Percentiles rank a stretch among this genome's conserved stretches.
phyloP scores from a whole-genome alignment of 1,284 basidiomycete genomes.

The Puccinia horiana region DNA sequence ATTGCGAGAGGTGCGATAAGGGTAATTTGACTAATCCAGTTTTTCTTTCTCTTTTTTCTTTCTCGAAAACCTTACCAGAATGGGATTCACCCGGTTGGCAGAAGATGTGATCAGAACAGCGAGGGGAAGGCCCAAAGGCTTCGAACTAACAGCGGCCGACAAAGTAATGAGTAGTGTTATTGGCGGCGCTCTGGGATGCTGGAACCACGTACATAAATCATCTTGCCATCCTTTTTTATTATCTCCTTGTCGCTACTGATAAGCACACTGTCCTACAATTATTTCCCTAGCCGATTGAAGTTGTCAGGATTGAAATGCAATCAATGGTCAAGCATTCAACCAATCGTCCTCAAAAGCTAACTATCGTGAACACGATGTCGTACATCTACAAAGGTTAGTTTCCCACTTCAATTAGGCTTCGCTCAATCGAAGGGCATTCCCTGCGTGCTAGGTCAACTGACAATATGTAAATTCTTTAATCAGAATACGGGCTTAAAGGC shows the following conservation, averaged over 20 bases:
- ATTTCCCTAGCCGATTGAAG: constrained; percentile 43
- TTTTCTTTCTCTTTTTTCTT: neutral
- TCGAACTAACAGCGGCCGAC: constrained; percentile 23
- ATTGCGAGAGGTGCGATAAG: neutral
- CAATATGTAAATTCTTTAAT: neutral
- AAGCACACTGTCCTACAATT: neutral
- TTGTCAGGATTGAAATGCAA: constrained; percentile 49
- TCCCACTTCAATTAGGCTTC: neutral
- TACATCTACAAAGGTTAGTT: constrained; percentile 42
- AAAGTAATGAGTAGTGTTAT: constrained; percentile 44
- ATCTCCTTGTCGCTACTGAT: neutral
- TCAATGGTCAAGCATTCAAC: constrained; percentile 39
- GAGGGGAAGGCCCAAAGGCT: constrained; percentile 6
- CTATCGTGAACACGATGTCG: constrained; percentile 47
- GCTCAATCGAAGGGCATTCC: neutral
- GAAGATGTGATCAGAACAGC: constrained; percentile 39
- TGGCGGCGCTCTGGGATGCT: constrained; percentile 42
- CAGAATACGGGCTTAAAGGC: constrained; percentile 46
- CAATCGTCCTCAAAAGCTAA: constrained; percentile 36
- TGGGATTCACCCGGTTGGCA: constrained; percentile 45
- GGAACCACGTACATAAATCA: constrained; percentile 38
- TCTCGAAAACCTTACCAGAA: neutral
- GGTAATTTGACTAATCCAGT: neutral
- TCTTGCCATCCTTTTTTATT: neutral
- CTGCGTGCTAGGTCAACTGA: neutral